These are phyloP conservation scores for Fusarium beomiforme DNA, from an alignment of 2,329 filamentous ascomycete genomes.

Conservation along the genomic window DNA sequence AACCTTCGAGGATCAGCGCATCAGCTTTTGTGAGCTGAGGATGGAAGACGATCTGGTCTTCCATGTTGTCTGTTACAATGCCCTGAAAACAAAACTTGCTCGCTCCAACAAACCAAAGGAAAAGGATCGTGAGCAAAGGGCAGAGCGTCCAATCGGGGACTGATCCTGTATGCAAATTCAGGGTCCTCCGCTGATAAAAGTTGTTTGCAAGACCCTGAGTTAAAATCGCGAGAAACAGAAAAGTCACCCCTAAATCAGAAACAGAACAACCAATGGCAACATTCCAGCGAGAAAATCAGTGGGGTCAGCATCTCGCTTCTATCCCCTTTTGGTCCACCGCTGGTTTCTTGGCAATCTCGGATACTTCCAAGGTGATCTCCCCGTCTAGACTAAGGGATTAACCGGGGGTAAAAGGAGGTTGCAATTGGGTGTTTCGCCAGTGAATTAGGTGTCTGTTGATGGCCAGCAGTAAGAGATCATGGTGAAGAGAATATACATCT, in stretches of 20 bases:
- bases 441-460: no score
- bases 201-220: conserved; percentile 15
- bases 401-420: neutral
- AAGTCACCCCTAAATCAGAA: conserved; percentile 19
- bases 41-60: conserved; percentile 22
- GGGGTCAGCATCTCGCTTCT: neutral
- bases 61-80: conserved; percentile 3
- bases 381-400: neutral
- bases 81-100: no score
- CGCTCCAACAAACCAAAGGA: neutral
- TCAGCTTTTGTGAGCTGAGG: conserved; percentile 26
- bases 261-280: conserved; percentile 1
- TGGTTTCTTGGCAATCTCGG: conserved; percentile 13
- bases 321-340: conserved; percentile 7
- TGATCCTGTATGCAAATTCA: neutral
- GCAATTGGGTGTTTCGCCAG: neutral
- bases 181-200: conserved; percentile 4
- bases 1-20: conserved; percentile 21
- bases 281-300: neutral
- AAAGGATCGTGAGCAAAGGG: no score
- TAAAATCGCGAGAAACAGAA: conserved; percentile 1
- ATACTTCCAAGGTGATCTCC: conserved; percentile 4
- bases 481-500: neutral
- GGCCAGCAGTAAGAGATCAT: neutral
- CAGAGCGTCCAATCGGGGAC: neutral